These are phyloP conservation scores for Magnusiomyces fungicola DNA, from an alignment of 1,139 yeast genomes.

Conservation along the genomic window DNA sequence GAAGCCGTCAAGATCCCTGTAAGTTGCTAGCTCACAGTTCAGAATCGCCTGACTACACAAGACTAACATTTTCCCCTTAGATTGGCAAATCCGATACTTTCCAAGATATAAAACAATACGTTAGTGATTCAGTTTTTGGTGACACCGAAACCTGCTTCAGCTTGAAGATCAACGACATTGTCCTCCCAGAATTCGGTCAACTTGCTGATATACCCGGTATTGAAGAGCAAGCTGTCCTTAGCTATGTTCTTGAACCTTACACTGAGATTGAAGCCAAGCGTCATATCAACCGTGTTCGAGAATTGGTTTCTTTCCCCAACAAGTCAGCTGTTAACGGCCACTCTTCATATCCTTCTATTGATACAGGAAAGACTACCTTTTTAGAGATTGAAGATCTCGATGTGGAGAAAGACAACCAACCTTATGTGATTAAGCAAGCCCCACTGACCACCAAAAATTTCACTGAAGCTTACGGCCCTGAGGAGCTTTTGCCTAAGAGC, in stretches of 20 bases:
- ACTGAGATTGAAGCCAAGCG: constrained; percentile 40
- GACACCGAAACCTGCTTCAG: constrained; percentile 53
- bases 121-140: constrained; percentile 48
- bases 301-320: constrained; percentile 37
- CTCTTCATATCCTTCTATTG: constrained; percentile 22
- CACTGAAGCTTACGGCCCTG: neutral
- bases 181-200: constrained; percentile 30
- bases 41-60: neutral
- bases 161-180: constrained; percentile 37
- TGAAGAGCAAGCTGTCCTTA: constrained; percentile 28
- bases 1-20: neutral
- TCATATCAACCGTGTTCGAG: constrained; percentile 44
- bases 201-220: constrained; percentile 25
- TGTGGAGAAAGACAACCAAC: constrained; percentile 18
- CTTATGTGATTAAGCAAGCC: constrained; percentile 7
- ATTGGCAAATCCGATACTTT: constrained; percentile 38
- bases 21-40: neutral
- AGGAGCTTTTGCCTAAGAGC: constrained; percentile 7
- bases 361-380: constrained; percentile 39
- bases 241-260: constrained; percentile 39
- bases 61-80: constrained; percentile 5
- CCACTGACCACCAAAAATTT: constrained; percentile 10
- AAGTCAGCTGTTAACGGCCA: constrained; percentile 28
- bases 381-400: constrained; percentile 28
- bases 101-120: constrained; percentile 51